Evolutionary conservation across 2,329 filamentous ascomycete species (phyloP).

Genomic region (Domatiomyces catenatus): DNA sequence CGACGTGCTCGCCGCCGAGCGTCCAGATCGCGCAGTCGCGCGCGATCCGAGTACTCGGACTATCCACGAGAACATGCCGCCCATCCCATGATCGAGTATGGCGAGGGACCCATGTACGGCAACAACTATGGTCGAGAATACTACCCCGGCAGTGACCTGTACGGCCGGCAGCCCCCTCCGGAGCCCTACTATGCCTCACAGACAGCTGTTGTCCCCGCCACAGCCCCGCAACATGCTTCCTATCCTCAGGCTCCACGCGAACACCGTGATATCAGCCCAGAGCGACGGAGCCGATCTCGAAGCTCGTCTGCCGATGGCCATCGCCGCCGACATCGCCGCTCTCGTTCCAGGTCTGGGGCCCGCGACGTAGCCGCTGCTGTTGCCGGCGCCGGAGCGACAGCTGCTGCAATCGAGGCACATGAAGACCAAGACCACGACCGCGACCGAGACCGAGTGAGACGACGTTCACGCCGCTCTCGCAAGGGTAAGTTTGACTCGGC

Average conservation of each 20-base stretch:
- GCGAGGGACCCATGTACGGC: constrained; percentile 45
- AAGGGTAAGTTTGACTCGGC: background rate
- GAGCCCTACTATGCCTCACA: constrained; percentile 24
- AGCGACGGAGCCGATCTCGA: constrained; percentile 17
- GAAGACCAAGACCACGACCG: constrained; percentile 20
- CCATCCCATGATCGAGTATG: constrained; percentile 47
- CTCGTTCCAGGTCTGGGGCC: constrained; percentile 17
- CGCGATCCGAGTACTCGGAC: constrained; percentile 28
- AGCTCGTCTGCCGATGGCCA: constrained; percentile 24
- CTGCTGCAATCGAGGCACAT: constrained; percentile 42
- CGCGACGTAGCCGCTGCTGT: constrained; percentile 38
- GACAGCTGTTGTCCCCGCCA: constrained; percentile 29
- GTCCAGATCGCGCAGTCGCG: constrained; percentile 32
- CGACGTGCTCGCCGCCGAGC: constrained; percentile 21
- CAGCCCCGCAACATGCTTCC: constrained; percentile 18
- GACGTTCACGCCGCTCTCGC: background rate
- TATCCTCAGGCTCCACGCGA: constrained; percentile 21
- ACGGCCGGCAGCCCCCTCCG: constrained; percentile 27
- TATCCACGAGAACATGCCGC: constrained; percentile 28
- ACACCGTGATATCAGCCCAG: constrained; percentile 29
- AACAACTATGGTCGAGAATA: constrained; percentile 35
- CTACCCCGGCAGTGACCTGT: constrained; percentile 28
- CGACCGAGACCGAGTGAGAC: background rate
- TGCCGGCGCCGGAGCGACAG: constrained; percentile 42
- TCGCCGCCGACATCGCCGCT: constrained; percentile 23